These are phyloP conservation scores for Loxodes magnus DNA, from an alignment of 73 alveolate species.

Conservation along the genomic window DNA sequence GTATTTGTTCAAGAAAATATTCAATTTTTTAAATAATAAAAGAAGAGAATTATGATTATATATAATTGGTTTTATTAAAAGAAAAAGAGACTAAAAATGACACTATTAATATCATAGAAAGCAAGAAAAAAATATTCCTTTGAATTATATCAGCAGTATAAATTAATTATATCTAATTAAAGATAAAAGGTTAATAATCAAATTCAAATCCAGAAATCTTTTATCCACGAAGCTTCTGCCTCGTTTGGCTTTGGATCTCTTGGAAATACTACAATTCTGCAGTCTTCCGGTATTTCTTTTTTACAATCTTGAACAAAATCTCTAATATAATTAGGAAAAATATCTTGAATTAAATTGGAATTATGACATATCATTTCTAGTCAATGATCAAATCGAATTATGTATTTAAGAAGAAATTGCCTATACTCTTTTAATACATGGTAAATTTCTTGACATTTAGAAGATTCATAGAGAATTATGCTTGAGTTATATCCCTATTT, in stretches of 20 bases:
- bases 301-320: slow-evolving; percentile 45
- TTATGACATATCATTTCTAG: slow-evolving; percentile 47
- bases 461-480: slow-evolving; percentile 33
- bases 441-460: slow-evolving; percentile 30
- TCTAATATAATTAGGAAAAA: slow-evolving; percentile 25
- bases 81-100: too few species aligned
- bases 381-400: slow-evolving; percentile 55
- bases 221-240: slow-evolving; percentile 44
- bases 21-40: too few species aligned
- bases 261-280: slow-evolving; percentile 61
- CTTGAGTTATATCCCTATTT: slow-evolving; percentile 56
- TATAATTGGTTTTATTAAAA: too few species aligned
- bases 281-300: slow-evolving; percentile 49
- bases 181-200: too few species aligned
- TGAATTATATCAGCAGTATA: too few species aligned
- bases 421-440: slow-evolving; percentile 21
- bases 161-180: too few species aligned
- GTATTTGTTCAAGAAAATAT: too few species aligned
- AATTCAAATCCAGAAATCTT: slow-evolving; percentile 43
- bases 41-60: too few species aligned
- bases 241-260: slow-evolving; percentile 75
- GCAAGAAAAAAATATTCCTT: too few species aligned
- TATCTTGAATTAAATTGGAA: slow-evolving; percentile 38
- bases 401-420: slow-evolving; percentile 22
- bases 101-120: too few species aligned